Evolutionary conservation across 306 rosid genomes (phyloP).

Genomic region (Gynostemma pentaphyllum): DNA sequence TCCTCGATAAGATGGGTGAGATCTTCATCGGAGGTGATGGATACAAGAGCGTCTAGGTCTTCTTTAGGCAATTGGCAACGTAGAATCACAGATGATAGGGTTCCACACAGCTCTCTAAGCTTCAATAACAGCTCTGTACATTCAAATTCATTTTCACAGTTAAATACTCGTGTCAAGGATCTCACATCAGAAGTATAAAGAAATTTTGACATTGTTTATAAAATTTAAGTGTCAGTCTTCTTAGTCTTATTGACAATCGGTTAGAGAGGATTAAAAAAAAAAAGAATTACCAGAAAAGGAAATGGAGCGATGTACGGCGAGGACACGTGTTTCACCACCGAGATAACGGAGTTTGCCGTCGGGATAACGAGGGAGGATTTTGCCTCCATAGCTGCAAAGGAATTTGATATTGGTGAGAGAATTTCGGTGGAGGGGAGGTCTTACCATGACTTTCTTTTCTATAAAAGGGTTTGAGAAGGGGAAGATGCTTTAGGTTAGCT

Average conservation of each 20-base stretch:
- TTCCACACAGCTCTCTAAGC: slow-evolving; percentile 60
- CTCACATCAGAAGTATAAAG: no score
- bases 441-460: slow-evolving; percentile 26
- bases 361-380: slow-evolving; percentile 82
- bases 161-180: no score
- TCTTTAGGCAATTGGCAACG: slow-evolving; percentile 82
- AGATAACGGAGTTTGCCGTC: slow-evolving; percentile 85
- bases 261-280: neutral
- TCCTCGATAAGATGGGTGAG: slow-evolving; percentile 75
- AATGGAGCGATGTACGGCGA: slow-evolving; percentile 53
- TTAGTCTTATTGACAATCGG: neutral
- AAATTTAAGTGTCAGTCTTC: no score
- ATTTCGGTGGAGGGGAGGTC: slow-evolving; percentile 19
- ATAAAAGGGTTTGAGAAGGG: neutral
- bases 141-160: neutral
- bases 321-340: slow-evolving; percentile 85
- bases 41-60: slow-evolving; percentile 81
- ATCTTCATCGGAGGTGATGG: slow-evolving; percentile 80
- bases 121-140: slow-evolving; percentile 50
- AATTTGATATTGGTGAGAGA: slow-evolving; percentile 43
- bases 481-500: neutral
- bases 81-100: slow-evolving; percentile 41
- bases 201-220: no score
- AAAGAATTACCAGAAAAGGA: slow-evolving; percentile 42
- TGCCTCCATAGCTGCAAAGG: slow-evolving; percentile 88